These are phyloP conservation scores for Boletellus ananiceps DNA, from an alignment of 768 basidiomycete genomes.

Conservation along the genomic window DNA sequence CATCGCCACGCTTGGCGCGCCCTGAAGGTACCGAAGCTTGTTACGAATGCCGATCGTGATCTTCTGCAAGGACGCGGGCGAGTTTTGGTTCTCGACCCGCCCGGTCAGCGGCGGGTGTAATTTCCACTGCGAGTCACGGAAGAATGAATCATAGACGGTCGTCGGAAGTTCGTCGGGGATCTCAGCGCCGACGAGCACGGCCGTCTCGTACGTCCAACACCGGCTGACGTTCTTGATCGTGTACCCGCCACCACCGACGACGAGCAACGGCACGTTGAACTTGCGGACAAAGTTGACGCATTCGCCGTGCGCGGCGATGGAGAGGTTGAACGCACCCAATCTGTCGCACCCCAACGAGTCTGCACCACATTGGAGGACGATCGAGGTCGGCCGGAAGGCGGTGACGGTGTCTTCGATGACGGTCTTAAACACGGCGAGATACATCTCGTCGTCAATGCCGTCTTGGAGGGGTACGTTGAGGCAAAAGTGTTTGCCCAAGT, in stretches of 20 bases:
- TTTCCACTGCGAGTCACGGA: conserved; percentile 86
- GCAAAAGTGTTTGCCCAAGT: conserved; percentile 90
- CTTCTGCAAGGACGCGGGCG: conserved; percentile 73
- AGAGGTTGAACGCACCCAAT: conserved; percentile 94
- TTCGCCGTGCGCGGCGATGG: conserved; percentile 96
- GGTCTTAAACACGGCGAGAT: conserved; percentile 90
- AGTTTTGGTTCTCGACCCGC: conserved; percentile 91
- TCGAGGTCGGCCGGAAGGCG: conserved; percentile 81
- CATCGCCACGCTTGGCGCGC: conserved; percentile 95
- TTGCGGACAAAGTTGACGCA: conserved; percentile 96
- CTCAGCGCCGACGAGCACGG: conserved; percentile 78
- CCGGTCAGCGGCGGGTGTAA: conserved; percentile 90
- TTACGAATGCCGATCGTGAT: conserved; percentile 83
- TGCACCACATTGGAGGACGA: conserved; percentile 96
- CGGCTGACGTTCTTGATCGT: conserved; percentile 95
- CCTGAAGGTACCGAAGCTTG: conserved; percentile 87
- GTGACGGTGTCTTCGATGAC: conserved; percentile 93
- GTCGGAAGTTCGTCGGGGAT: conserved; percentile 84
- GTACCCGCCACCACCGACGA: conserved; percentile 94
- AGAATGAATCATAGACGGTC: conserved; percentile 91
- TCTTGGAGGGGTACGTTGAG: conserved; percentile 94
- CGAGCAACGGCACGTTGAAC: conserved; percentile 85
- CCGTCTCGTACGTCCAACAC: conserved; percentile 99
- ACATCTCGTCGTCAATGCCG: conserved; percentile 97
- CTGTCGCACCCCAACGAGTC: conserved; percentile 94